A percentile compares a stretch with the other conserved stretches of the same genome.
phyloP scores from a whole-genome alignment of 148 eudicot genomes.

The Talinum fruticosum region DNA sequence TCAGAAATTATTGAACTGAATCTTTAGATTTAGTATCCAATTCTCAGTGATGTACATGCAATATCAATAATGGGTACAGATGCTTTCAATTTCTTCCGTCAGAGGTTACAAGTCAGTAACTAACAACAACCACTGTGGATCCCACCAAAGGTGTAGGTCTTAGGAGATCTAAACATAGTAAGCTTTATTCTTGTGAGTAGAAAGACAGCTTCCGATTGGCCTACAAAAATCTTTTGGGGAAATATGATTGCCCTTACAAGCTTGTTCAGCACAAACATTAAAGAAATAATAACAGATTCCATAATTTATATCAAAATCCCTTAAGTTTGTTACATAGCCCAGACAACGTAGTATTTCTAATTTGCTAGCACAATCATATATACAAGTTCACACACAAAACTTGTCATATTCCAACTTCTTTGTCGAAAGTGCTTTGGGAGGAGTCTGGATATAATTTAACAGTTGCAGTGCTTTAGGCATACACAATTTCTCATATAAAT shows the following conservation, averaged over 20 bases:
- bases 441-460: background rate
- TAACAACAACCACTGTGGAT: background rate
- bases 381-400: background rate
- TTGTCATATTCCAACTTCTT: background rate
- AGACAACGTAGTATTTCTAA: background rate
- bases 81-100: background rate
- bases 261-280: background rate
- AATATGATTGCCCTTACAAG: background rate
- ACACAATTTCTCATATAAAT: background rate
- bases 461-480: background rate
- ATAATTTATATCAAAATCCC: background rate
- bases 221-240: background rate
- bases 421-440: background rate
- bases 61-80: background rate
- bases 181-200: background rate
- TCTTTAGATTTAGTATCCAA: background rate
- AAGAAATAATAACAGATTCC: background rate
- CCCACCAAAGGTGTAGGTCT: background rate
- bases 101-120: background rate
- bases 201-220: background rate
- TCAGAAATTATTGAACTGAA: conserved; percentile 3
- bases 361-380: background rate
- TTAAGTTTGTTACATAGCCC: background rate
- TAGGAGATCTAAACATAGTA: background rate
- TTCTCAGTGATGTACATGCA: background rate